Evolutionary conservation across 225 moss, liverwort and hornwort species (phyloP).

Genomic region (Marchantia polymorpha): DNA sequence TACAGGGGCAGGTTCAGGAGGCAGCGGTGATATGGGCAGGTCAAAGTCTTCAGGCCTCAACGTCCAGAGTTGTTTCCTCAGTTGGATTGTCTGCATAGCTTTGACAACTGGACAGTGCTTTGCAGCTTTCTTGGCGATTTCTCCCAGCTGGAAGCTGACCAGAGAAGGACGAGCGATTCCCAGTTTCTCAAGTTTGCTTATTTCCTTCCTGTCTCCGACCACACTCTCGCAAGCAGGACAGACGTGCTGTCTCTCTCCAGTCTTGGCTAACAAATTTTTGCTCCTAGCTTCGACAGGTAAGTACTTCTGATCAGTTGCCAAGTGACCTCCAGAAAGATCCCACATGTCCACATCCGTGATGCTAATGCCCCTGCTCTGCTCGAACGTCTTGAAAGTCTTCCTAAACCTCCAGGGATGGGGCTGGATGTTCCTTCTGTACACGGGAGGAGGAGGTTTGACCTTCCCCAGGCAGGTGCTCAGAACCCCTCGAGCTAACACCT

Average conservation of each 20-base stretch:
- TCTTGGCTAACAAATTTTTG: conserved; percentile 21
- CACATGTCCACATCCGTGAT: conserved; percentile 31
- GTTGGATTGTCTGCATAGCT: conserved; percentile 9
- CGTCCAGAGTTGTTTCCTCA: conserved; percentile 14
- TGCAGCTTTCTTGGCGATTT: conserved; percentile 34
- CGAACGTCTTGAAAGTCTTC: conserved; percentile 42
- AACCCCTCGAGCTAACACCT: conserved; percentile 33
- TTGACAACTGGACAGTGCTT: conserved; percentile 33
- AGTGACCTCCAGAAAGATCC: conserved; percentile 40
- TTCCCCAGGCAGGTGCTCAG: conserved; percentile 28
- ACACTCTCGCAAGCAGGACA: conserved; percentile 39
- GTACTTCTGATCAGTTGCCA: conserved; percentile 35
- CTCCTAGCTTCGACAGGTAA: conserved; percentile 32
- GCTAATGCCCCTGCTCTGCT: conserved; percentile 40
- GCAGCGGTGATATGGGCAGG: conserved; percentile 7
- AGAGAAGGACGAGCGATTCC: conserved; percentile 45
- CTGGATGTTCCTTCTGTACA: conserved; percentile 26
- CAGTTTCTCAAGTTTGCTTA: conserved; percentile 32
- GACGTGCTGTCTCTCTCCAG: conserved; percentile 28
- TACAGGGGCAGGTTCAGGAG: background rate
- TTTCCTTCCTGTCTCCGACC: conserved; percentile 35
- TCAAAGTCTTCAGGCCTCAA: conserved; percentile 17
- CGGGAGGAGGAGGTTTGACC: conserved; percentile 16
- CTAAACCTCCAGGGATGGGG: conserved; percentile 42
- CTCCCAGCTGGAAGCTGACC: conserved; percentile 29